A percentile compares a stretch with the other conserved stretches of the same genome.
These are phyloP conservation scores for Anacardium occidentale DNA, from an alignment of 345 rosid genomes.

Conservation along the genomic window DNA sequence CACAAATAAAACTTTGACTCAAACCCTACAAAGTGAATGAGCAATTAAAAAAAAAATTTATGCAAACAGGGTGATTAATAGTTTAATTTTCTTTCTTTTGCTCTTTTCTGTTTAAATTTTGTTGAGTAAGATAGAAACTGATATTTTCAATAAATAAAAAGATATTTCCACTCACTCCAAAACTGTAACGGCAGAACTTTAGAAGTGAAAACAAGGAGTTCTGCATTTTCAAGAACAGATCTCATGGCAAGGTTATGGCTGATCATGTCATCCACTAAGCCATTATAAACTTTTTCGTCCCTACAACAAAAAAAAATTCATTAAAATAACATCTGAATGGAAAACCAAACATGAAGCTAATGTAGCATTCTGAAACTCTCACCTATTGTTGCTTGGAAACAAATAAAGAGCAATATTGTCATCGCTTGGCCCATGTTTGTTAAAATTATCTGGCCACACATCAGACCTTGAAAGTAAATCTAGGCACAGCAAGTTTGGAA, in stretches of 20 bases:
- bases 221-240: constrained; percentile 49
- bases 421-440: constrained; percentile 43
- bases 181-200: constrained; percentile 43
- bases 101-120: no score
- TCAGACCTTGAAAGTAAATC: constrained; percentile 49
- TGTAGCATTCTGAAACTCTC: neutral
- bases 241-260: constrained; percentile 48
- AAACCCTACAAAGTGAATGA: constrained; percentile 40
- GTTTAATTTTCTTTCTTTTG: neutral
- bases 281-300: constrained; percentile 37
- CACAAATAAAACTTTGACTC: constrained; percentile 55
- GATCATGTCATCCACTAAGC: constrained; percentile 53
- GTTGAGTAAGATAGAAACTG: neutral
- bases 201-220: constrained; percentile 68
- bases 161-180: constrained; percentile 53
- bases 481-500: constrained; percentile 40
- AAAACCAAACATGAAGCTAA: neutral
- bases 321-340: neutral
- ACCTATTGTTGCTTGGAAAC: constrained; percentile 59
- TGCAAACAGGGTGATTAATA: neutral
- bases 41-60: neutral
- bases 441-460: constrained; percentile 66
- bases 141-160: neutral
- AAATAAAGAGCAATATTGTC: constrained; percentile 59
- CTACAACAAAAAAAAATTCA: constrained; percentile 27